Conservation (phyloP, 495 filamentous ascomycete genomes). For the Astrothelium subdiscretum region DNA sequence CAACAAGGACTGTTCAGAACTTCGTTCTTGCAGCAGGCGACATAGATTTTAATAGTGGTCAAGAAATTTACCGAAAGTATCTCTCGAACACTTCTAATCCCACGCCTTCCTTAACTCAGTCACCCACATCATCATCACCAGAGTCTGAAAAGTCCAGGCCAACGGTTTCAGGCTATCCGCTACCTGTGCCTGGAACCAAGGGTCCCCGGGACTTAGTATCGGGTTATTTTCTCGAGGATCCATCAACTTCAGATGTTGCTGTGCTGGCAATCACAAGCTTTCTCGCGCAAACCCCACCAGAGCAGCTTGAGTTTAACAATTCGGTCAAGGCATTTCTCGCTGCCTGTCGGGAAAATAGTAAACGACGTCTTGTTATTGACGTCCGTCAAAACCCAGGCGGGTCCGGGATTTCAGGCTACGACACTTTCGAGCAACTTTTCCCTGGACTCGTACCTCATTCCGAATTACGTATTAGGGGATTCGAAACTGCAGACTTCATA, state of each 20-base stretch:
- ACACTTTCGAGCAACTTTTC: conserved; percentile 35
- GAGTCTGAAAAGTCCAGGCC: too few species aligned
- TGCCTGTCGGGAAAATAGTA: conserved; percentile 19
- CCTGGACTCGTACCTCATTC: background rate
- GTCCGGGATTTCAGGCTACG: conserved; percentile 28
- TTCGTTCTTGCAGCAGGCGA: background rate
- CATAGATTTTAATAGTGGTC: background rate
- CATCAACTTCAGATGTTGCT: conserved; percentile 10
- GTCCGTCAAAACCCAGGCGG: conserved; percentile 44
- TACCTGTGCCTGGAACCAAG: background rate
- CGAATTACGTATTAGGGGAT: background rate
- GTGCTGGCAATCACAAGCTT: conserved; percentile 44
- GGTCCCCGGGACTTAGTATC: background rate
- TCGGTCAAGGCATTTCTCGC: conserved; percentile 32
- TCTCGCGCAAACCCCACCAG: conserved; percentile 17
- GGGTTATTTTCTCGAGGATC: conserved; percentile 7
- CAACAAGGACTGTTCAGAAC: background rate
- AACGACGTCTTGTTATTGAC: conserved; percentile 39
- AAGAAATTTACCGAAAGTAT: background rate
- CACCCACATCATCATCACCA: background rate
- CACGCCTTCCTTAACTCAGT: background rate
- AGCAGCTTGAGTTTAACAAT: conserved; percentile 25
- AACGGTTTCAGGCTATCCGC: background rate
- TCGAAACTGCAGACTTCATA: background rate
- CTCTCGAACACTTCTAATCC: background rate